Evolutionary conservation across 257 asterid species (phyloP), one percentile per base, ranked within the genome.

Genomic region (Jacaranda copaia): DNA sequence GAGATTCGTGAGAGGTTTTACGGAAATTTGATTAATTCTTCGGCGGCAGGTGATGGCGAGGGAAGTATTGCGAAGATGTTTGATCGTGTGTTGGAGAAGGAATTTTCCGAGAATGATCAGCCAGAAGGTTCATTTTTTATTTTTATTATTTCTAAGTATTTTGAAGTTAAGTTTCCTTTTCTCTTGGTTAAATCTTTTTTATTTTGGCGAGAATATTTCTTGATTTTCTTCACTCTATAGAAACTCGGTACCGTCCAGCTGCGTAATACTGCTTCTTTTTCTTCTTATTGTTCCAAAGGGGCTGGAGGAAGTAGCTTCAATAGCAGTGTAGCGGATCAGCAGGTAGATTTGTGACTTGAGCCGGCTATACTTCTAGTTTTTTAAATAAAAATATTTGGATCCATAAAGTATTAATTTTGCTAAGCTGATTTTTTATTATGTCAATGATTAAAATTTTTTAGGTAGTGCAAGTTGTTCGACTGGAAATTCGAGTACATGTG

Each of bases 21-120:
- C 76, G 99, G 99, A 14, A 81, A 89, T 83, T 83, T 96, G n/a
- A 75, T 91, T 38, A 96, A 96, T 83, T 80, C 93, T 4, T 59
- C 99, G 69, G 75, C 90, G 68, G 80, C 96, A 43, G 89, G 79
- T 12, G 82, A 76, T 69, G 92, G 91, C 6, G 97, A 91, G 0
- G 96, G 91, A 36, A 89, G 84, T 78, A 93, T 95, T 57, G 99
- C 99, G 12, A 83, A 91, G 79, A 95, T 95, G 98, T 91, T 95
- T 51, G 97, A 90, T 87, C 97, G 96, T n/a, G 99, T 91, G 70
- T 82, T 95, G 81, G 94, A 95, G 64, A 93, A 90, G 73, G 99
- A 95, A 86, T 95, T 95, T 15, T 81, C 97, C 1, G 99, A 95
- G 75, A 93, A 92, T 74, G 99, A 95, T 82, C 93, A 90, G 73